Conservation (phyloP, 2,329 filamentous ascomycete genomes). For the Sarocladium strictum region DNA sequence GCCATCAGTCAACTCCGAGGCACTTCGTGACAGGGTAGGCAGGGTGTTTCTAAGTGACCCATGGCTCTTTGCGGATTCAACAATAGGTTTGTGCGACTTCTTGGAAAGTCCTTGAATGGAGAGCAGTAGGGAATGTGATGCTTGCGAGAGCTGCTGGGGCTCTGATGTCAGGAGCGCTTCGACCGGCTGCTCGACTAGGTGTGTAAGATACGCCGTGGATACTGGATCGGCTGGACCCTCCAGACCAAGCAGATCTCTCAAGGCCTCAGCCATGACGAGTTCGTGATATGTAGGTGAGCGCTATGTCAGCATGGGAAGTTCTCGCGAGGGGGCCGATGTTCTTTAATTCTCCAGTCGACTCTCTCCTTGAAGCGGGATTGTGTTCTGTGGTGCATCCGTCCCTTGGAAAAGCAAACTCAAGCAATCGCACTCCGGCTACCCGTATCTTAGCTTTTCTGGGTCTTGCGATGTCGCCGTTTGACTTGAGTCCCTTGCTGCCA, state of each 20-base stretch:
- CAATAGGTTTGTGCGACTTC: conserved; percentile 78
- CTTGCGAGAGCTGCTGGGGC: conserved; percentile 71
- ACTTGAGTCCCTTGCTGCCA: not conserved
- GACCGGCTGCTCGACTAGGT: conserved; percentile 71
- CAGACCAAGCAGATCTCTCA: conserved; percentile 28
- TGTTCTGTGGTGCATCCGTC: too few relatives aligned
- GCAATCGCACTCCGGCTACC: too few relatives aligned
- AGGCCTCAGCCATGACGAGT: conserved; percentile 32
- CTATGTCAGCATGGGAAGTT: too few relatives aligned
- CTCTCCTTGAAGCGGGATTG: too few relatives aligned
- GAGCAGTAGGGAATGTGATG: conserved; percentile 72
- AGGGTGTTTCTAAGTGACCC: conserved; percentile 66
- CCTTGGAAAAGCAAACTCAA: too few relatives aligned
- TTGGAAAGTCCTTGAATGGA: conserved; percentile 85
- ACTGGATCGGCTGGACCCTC: conserved; percentile 38
- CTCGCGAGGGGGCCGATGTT: too few relatives aligned
- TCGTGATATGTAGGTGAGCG: too few relatives aligned
- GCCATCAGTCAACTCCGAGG: conserved; percentile 60
- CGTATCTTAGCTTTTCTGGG: too few relatives aligned
- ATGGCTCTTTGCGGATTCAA: conserved; percentile 73
- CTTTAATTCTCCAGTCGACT: too few relatives aligned
- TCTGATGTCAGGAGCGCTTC: conserved; percentile 68
- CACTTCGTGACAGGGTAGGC: conserved; percentile 61
- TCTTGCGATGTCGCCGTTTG: too few relatives aligned
- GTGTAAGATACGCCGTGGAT: conserved; percentile 66